Evolutionary conservation across 441 rosid species (phyloP), one percentile per base, ranked within the genome.

Genomic region (Aleurites moluccanus): DNA sequence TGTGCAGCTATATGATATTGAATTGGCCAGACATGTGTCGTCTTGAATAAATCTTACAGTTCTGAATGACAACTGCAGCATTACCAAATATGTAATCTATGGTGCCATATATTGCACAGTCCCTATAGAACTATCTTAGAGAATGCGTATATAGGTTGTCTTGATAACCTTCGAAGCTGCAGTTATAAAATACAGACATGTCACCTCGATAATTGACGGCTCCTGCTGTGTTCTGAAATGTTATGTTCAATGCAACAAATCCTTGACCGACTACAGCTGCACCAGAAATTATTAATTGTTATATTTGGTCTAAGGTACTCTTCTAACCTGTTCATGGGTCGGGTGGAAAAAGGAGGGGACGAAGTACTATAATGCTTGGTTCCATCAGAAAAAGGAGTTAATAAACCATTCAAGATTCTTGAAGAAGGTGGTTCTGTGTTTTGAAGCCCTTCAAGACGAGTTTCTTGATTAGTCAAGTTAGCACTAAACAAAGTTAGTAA

Each of bases 51-150:
- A 93, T 21, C 59, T 85, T 90, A 80, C 96, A 93, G 69, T 90
- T 85, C 53, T 89, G 97, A 21, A 93, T 70, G 45, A 90, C 90
- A 2, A 81, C 95, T 0, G 95, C 96, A 0, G 95, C 95, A 14
- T 91, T 91, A 1, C 98, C 97, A n/a, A 93, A 93, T 25, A 92
- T 93, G 86, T 85, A 93, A 74, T 93, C 98, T 3, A 91, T 79
- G 0, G 96, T 93, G 52, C 97, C 97, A 27, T 89, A 90, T 1
- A 93, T 79, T 35, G 88, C 94, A 6, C 98, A 90, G 25, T 90
- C 89, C 33, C 90, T 73, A 42, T 92, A 92, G 77, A 90, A 90
- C 71, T 89, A 97, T 56, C 97, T 74, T 9, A 85, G 73, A 0
- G 97, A 91, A 75, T 91, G 92, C 0, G 90, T 21, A 67, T 90